These are phyloP conservation scores for Nicotiana rustica DNA, from an alignment of 305 asterid genomes.

Conservation along the genomic window DNA sequence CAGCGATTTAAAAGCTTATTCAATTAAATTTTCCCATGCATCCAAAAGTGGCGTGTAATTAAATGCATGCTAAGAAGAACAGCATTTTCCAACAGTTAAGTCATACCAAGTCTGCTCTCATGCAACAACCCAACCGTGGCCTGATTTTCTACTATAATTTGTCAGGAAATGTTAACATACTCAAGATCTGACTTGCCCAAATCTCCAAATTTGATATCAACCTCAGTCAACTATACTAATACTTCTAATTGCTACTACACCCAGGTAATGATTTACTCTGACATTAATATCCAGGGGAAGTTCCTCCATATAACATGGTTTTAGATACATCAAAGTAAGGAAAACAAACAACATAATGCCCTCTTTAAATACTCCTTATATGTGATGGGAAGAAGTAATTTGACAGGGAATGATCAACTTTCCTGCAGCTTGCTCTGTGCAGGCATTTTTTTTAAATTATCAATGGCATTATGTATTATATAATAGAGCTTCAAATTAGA, in stretches of 20 bases:
- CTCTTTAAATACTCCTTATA: neutral
- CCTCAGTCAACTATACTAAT: neutral
- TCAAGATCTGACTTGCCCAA: neutral
- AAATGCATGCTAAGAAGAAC: neutral
- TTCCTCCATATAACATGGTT: too few species aligned
- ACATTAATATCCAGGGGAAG: too few species aligned
- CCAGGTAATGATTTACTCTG: too few species aligned
- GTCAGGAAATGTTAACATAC: neutral
- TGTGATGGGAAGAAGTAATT: neutral
- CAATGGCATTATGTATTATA: neutral
- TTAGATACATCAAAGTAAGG: neutral
- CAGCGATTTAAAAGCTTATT: constrained; percentile 8
- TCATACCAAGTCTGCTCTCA: constrained; percentile 4
- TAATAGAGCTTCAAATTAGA: neutral
- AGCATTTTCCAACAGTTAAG: constrained; percentile 3
- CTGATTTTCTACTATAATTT: constrained; percentile 27
- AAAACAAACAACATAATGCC: neutral
- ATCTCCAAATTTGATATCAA: constrained; percentile 1
- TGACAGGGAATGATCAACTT: constrained; percentile 15
- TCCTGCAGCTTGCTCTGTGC: constrained; percentile 23
- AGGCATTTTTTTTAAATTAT: neutral
- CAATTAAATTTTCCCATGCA: neutral
- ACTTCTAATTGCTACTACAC: too few species aligned
- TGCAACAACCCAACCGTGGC: neutral
- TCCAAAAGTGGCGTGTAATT: constrained; percentile 3